Base-by-base conservation (phyloP, 192 early-diverging fungal genomes). In the Jimgerdemannia flammicorona region DNA sequence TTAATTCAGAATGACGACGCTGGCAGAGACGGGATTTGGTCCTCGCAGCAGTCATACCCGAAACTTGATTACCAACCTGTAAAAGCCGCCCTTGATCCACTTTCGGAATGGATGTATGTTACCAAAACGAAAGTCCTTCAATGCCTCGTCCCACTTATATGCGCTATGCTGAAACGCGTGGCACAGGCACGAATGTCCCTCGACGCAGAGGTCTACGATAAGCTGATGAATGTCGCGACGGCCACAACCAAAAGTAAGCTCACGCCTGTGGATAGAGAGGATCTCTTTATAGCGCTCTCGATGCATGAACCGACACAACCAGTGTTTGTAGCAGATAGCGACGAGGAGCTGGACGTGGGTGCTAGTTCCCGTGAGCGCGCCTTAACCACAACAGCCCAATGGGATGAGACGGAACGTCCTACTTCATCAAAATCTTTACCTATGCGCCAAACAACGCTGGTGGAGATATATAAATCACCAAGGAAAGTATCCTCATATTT, bases 81-180 rank as follows among this genome's bases (percentile, higher is more conserved):
- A 0, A 72, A 65, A 59, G 44, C 63, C 39, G 41, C 73, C 7
- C n/a, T 71, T 71, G 44, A 82, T 63, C 44, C 75, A 42, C 40
- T 82, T 19, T 82, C 81, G 40, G 43, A 70, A 3, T 82, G 81
- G 81, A 74, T 79, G 39, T 79, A 73, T 42, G 81, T 78, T 3
- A 82, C 74, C 11, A 72, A 77, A 4, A 39, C 65, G 3, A 68
- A 72, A 3, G 54, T 82, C 44, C 49, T 82, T 17, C 69, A 42
- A 4, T 64, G 66, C 14, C 43, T 82, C 6, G 63, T 82, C 4
- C 77, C 77, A 11, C 67, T 82, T 40, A 66, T 78, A 0, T 44
- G 64, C 3, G 69, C 20, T 3, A 70, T 75, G 40, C 64, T 82
- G 4, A 67, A 72, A 18, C 49, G 59, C 43, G 41, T 79, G n/a